Evolutionary conservation across 148 eudicot genomes (phyloP).

Genomic region (Chenopodium berlandieri): DNA sequence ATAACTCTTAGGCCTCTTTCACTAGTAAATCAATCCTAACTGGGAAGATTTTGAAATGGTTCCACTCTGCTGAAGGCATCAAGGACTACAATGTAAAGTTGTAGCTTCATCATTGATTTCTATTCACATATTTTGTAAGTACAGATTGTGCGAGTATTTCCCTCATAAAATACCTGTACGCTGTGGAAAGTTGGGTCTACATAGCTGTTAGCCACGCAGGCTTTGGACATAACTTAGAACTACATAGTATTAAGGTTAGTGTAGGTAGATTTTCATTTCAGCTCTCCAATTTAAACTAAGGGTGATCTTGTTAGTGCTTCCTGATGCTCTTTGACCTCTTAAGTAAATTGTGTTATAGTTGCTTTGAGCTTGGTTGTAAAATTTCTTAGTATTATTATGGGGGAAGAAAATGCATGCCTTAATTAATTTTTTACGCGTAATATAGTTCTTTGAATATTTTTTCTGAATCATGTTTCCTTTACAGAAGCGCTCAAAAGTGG

Average conservation of each 20-base stretch:
- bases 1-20: neutral
- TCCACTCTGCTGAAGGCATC: neutral
- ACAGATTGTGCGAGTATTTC: neutral
- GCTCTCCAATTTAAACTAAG: neutral
- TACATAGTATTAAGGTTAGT: neutral
- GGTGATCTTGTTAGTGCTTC: neutral
- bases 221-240: neutral
- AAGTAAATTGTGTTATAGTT: neutral
- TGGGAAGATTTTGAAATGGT: neutral
- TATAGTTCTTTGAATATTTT: neutral
- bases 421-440: neutral
- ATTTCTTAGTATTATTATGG: neutral
- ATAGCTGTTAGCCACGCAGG: neutral
- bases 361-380: neutral
- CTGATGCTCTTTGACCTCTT: neutral
- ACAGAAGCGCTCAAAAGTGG: constrained; percentile 88
- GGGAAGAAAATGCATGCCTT: neutral
- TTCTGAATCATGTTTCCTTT: constrained; percentile 12
- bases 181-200: neutral
- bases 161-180: neutral
- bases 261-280: neutral
- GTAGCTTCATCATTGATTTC: neutral
- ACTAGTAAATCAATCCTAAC: neutral
- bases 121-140: neutral
- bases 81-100: neutral